These are phyloP conservation scores for Botrytis fragariae DNA, from an alignment of 2,329 filamentous ascomycete species.

Conservation along the genomic window DNA sequence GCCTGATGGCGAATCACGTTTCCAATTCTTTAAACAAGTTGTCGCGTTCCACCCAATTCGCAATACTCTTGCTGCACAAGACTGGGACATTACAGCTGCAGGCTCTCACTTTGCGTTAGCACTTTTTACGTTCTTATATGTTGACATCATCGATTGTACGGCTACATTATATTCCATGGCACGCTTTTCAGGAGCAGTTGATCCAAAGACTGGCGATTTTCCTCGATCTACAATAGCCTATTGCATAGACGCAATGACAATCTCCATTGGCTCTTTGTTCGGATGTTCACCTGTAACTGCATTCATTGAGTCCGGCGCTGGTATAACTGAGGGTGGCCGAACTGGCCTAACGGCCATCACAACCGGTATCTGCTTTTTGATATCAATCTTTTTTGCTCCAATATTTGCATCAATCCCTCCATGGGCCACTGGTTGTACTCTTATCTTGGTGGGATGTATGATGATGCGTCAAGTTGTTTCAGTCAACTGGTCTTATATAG, in stretches of 20 bases:
- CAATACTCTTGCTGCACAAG: slow-evolving; percentile 59
- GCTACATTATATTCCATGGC: slow-evolving; percentile 82
- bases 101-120: slow-evolving; percentile 65
- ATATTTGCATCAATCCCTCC: slow-evolving; percentile 75
- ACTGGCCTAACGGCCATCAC: slow-evolving; percentile 71
- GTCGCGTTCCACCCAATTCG: slow-evolving; percentile 70
- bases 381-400: slow-evolving; percentile 72
- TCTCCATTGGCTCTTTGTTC: slow-evolving; percentile 68
- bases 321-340: slow-evolving; percentile 71
- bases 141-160: slow-evolving; percentile 76
- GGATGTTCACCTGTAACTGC: slow-evolving; percentile 70
- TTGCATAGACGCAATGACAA: slow-evolving; percentile 67
- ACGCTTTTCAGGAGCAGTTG: slow-evolving; percentile 65
- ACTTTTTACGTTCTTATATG: slow-evolving; percentile 75
- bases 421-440: slow-evolving; percentile 73
- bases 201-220: slow-evolving; percentile 71
- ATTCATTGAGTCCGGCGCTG: slow-evolving; percentile 73
- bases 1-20: slow-evolving; percentile 59
- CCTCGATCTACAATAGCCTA: slow-evolving; percentile 81
- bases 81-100: slow-evolving; percentile 56
- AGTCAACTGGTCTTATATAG: slow-evolving; percentile 75
- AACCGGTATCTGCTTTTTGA: slow-evolving; percentile 67
- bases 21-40: slow-evolving; percentile 71
- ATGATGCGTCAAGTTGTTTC: slow-evolving; percentile 74
- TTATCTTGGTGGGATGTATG: slow-evolving; percentile 71